These are phyloP conservation scores for Quercus lobata DNA, from an alignment of 331 rosid genomes.

Conservation along the genomic window DNA sequence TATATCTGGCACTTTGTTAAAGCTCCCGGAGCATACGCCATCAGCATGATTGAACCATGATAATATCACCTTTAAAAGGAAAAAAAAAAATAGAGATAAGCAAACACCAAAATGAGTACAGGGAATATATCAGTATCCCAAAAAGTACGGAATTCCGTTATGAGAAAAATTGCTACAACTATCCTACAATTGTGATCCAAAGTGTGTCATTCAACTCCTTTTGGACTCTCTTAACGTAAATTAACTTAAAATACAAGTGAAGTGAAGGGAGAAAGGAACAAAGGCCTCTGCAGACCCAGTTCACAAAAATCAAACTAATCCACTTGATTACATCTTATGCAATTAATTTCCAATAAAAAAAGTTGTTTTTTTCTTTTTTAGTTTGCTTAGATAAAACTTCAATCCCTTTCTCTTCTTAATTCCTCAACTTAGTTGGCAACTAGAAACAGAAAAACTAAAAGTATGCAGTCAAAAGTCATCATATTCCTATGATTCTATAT, in stretches of 20 bases:
- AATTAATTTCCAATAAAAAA: neutral
- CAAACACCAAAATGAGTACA: neutral
- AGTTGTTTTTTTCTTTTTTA: no score
- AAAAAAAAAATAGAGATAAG: neutral
- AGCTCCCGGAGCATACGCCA: conserved; percentile 54
- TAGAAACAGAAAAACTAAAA: no score
- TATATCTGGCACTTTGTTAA: conserved; percentile 29
- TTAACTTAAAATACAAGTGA: neutral
- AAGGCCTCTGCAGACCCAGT: neutral
- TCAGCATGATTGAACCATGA: conserved; percentile 82
- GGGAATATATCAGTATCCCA: neutral
- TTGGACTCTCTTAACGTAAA: neutral
- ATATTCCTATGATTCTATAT: no score
- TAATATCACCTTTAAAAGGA: conserved; percentile 33
- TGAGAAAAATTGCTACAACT: neutral
- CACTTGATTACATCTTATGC: neutral
- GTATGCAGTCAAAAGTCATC: no score
- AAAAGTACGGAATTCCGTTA: neutral
- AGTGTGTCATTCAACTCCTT: neutral
- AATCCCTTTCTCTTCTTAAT: no score
- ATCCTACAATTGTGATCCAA: neutral
- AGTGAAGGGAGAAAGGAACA: neutral
- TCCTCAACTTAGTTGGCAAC: no score
- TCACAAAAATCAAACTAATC: neutral
- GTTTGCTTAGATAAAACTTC: neutral